Percentiles rank a stretch among this genome's conserved stretches.
phyloP scores from a whole-genome alignment of 495 filamentous ascomycete genomes.

The Penicilliopsis zonata region DNA sequence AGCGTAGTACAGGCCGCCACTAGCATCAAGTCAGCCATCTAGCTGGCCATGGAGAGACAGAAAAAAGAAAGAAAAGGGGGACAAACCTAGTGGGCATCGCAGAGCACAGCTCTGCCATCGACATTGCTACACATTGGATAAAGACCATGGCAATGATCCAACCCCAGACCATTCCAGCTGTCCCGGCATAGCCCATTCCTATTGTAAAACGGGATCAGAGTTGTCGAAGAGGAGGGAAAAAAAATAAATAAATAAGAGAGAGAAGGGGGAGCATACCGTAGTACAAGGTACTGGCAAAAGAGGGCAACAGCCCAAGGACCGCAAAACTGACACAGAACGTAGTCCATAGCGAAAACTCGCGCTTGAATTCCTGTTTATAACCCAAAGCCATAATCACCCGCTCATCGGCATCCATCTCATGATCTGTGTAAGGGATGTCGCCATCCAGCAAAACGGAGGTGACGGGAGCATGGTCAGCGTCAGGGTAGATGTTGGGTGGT shows the following conservation, averaged over 20 bases:
- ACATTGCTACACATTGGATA: slow-evolving; percentile 59
- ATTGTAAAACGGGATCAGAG: slow-evolving; percentile 6
- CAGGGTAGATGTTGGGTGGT: slow-evolving; percentile 7
- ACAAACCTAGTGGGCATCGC: slow-evolving; percentile 52
- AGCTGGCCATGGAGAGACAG: no score
- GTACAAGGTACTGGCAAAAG: slow-evolving; percentile 61
- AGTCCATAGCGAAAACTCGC: slow-evolving; percentile 74
- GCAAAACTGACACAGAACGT: slow-evolving; percentile 73
- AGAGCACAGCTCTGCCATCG: slow-evolving; percentile 55
- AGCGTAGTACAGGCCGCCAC: slow-evolving; percentile 70
- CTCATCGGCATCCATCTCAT: slow-evolving; percentile 48
- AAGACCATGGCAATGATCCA: slow-evolving; percentile 68
- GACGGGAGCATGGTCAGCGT: slow-evolving; percentile 43
- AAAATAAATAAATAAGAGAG: no score
- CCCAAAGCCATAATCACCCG: slow-evolving; percentile 58
- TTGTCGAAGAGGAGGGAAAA: background rate
- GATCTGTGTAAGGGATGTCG: slow-evolving; percentile 46
- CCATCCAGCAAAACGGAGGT: slow-evolving; percentile 56
- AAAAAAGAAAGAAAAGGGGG: no score
- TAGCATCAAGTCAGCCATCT: slow-evolving; percentile 16
- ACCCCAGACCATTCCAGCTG: slow-evolving; percentile 74
- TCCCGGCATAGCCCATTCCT: slow-evolving; percentile 72
- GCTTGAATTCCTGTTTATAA: slow-evolving; percentile 72
- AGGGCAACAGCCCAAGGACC: slow-evolving; percentile 60
- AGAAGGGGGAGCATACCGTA: slow-evolving; percentile 36